Percentiles rank a stretch among this genome's conserved stretches.
phyloP scores from a whole-genome alignment of 139 green algal genomes.

The Klebsormidium nitens region DNA sequence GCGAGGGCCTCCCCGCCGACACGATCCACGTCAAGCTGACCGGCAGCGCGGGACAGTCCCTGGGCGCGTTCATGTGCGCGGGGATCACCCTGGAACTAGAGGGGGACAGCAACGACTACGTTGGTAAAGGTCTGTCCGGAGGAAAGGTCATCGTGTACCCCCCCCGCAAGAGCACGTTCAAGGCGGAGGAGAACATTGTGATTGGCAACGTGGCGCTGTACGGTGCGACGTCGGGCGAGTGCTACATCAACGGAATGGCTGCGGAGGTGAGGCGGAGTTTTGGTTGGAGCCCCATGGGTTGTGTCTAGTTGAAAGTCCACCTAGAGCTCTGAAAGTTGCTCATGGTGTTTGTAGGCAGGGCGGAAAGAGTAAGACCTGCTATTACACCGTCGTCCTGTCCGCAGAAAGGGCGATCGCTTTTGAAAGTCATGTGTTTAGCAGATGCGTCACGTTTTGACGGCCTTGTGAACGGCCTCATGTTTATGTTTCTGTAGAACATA shows the following conservation, averaged over 20 bases:
- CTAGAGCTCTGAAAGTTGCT: too few species aligned
- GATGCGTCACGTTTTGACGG: too few species aligned
- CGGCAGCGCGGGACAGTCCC: constrained; percentile 80
- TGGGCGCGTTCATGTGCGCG: constrained; percentile 74
- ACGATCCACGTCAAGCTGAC: constrained; percentile 84
- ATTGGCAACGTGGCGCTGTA: constrained; percentile 94
- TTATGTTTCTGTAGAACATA: too few species aligned
- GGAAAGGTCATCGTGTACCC: constrained; percentile 65
- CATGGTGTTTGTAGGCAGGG: too few species aligned
- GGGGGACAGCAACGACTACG: constrained; percentile 93
- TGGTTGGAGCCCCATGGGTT: too few species aligned
- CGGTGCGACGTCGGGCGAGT: constrained; percentile 76
- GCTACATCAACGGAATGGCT: constrained; percentile 83
- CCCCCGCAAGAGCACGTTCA: constrained; percentile 55
- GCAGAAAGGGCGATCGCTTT: too few species aligned
- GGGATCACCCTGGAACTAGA: constrained; percentile 84
- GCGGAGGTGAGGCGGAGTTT: too few species aligned
- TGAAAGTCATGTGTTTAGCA: too few species aligned
- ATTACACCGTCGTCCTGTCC: too few species aligned
- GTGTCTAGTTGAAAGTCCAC: too few species aligned
- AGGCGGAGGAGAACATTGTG: constrained; percentile 81
- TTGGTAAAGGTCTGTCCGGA: constrained; percentile 76
- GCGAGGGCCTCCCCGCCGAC: constrained; percentile 67
- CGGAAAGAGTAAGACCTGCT: too few species aligned
- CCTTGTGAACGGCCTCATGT: too few species aligned